phyloP scores from a whole-genome alignment of 306 rosid species.

The Mucuna pruriens region DNA sequence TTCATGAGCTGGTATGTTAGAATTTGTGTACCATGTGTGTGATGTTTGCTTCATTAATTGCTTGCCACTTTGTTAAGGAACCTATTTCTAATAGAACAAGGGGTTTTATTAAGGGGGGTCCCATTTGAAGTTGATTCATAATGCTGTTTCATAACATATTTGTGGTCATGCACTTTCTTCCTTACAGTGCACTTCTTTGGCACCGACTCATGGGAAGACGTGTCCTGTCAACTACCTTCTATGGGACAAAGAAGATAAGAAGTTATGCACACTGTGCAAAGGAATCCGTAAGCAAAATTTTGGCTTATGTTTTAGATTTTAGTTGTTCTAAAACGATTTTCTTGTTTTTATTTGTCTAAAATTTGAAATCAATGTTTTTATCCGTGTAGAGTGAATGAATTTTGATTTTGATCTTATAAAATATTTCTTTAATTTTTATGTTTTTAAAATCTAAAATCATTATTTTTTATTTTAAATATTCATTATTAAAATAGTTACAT shows the following conservation, averaged over 20 bases:
- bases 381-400: too few relatives aligned
- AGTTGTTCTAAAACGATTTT: too few relatives aligned
- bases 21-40: slow-evolving; percentile 11
- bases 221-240: slow-evolving; percentile 66
- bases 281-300: slow-evolving; percentile 65
- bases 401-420: too few relatives aligned
- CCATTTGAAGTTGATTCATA: slow-evolving; percentile 26
- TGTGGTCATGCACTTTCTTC: slow-evolving; percentile 23
- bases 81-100: slow-evolving; percentile 28
- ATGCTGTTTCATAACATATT: background rate
- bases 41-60: slow-evolving; percentile 44
- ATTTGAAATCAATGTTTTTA: too few relatives aligned
- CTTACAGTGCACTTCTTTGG: slow-evolving; percentile 88
- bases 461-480: too few relatives aligned
- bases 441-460: too few relatives aligned
- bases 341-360: too few relatives aligned
- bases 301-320: too few relatives aligned
- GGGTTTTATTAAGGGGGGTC: slow-evolving; percentile 16
- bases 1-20: background rate
- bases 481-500: too few relatives aligned
- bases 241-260: slow-evolving; percentile 67
- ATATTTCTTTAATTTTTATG: too few relatives aligned
- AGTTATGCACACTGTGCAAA: slow-evolving; percentile 93
- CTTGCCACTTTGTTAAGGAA: slow-evolving; percentile 19
- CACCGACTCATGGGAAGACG: slow-evolving; percentile 86